Evolutionary conservation across 2,329 filamentous ascomycete species (phyloP), one percentile per base, ranked within the genome.

Genomic region (Scolecobasidium constrictum): DNA sequence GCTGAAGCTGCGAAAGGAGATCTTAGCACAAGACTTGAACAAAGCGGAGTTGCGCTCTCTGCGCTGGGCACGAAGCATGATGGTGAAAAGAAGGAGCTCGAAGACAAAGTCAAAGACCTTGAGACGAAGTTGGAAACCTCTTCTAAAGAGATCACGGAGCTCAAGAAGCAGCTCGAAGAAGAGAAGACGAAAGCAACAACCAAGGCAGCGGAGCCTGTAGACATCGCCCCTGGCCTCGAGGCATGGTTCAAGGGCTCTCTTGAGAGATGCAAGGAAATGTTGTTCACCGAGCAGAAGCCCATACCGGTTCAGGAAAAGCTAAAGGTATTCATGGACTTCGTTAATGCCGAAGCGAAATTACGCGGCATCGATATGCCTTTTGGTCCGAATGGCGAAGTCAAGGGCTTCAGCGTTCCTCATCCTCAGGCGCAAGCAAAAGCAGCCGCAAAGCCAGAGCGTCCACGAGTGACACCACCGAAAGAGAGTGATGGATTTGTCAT

Each of bases 231-330:
- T 18, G 72, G 73, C 48, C 59, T 77, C n/a, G 69, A 74, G 46
- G 67, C 71, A 3, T 75, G 73, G 69, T 75, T 68, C 48, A 69
- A 66, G 49, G 69, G 71, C 2, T 76, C 73, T 19, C 53, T 77
- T 38, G 66, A 71, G 39, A 62, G 72, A 34, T 77, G 69, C 50
- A 66, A 73, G 21, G 59, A 62, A 3, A 76, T 76, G 71, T 58
- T 77, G 18, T 65, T 67, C 38, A 64, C 67, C 41, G 73, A 77
- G 51, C 63, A 67, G 21, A 58, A 61, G 44, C 58, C 65, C 37
- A 53, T 65, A 31, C 61, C 62, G 3, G 68, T 75, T 35, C 62
- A 69, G 42, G 67, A 72, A 36, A 72, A 73, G 46, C 68, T 68
- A 48, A 68, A 69, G 44, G 63, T 71, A 1, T 76, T 77, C 48